Evolutionary conservation across 2,329 filamentous ascomycete species (phyloP), one percentile per base, ranked within the genome.

Genomic region (Verticillium nonalfalfae): DNA sequence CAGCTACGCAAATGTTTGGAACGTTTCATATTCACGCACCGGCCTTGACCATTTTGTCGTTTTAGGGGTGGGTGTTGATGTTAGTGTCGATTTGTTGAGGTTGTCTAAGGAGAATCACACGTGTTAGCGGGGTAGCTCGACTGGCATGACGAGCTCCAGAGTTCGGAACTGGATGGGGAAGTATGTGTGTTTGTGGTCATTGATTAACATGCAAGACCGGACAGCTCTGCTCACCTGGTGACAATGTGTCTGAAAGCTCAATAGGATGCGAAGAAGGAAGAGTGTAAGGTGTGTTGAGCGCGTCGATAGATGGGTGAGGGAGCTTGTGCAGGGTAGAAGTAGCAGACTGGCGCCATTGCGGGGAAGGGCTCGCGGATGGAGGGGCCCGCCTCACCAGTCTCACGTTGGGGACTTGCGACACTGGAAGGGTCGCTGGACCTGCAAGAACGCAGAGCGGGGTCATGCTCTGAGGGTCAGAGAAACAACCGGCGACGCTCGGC

Each of bases 31-130:
- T 55, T 36, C 7, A 71, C 79, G 68, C 80, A 86, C 84, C 83
- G 76, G 84, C 84, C 77, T 86, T 86, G 69, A 86, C 84, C 84
- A 86, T 86, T 68, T 70, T 76, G 71, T 70, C 63, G 85, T 67
- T 70, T 76, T 70, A 69, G 63, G 66, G 63, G 68, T 64, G 65
- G n/a, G 67, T 26, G 64, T 69, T 64, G 66, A 36, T 65, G 38
- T 21, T 33, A 45, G 34, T 38, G 35, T 34, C 63, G 59, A 62
- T 61, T 58, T 63, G 60, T 61, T 61, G 63, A 38, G 58, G 54
- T 57, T 14, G 50, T 61, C 35, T 26, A 18, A 52, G 33, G n/a
- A 26, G 50, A 40, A 45, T 56, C 60, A 58, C 62, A 54, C 21
- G 57, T 36, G 59, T 66, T 61, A 66, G 64, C 64, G 64, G 63